These are phyloP conservation scores for Claviceps fusiformis DNA, from an alignment of 2,329 filamentous ascomycete genomes.

Conservation along the genomic window DNA sequence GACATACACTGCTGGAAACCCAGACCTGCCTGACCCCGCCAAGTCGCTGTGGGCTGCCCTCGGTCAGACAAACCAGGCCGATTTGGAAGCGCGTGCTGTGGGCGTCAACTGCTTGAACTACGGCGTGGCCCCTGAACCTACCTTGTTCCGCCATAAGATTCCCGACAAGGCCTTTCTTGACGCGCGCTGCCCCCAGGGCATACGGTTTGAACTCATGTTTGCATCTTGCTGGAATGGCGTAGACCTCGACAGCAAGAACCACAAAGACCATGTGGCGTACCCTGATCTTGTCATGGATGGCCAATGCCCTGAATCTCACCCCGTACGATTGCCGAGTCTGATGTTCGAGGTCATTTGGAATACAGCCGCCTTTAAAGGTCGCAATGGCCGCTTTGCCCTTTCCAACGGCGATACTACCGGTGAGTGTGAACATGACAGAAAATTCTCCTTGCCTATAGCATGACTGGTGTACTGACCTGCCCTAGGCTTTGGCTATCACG, in stretches of 20 bases:
- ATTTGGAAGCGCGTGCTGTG: slow-evolving; percentile 65
- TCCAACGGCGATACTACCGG: slow-evolving; percentile 67
- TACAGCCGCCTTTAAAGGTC: slow-evolving; percentile 49
- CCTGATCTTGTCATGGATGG: slow-evolving; percentile 65
- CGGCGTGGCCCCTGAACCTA: slow-evolving; percentile 46
- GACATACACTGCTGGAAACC: slow-evolving; percentile 56
- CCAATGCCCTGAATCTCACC: slow-evolving; percentile 56
- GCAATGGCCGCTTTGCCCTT: slow-evolving; percentile 57
- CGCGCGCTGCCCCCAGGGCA: slow-evolving; percentile 64
- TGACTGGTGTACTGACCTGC: slow-evolving; percentile 1
- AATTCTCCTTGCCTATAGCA: not conserved
- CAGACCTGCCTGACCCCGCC: slow-evolving; percentile 45
- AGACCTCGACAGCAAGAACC: slow-evolving; percentile 39
- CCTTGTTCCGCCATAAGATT: slow-evolving; percentile 68
- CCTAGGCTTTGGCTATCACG: slow-evolving; percentile 60
- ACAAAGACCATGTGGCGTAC: slow-evolving; percentile 61
- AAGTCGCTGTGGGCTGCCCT: slow-evolving; percentile 57
- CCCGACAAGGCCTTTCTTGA: slow-evolving; percentile 73
- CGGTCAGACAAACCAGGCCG: slow-evolving; percentile 50
- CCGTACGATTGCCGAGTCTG: slow-evolving; percentile 56
- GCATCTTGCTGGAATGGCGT: slow-evolving; percentile 76
- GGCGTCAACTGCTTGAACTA: slow-evolving; percentile 97
- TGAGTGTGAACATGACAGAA: slow-evolving; percentile 19
- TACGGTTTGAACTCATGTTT: slow-evolving; percentile 77
- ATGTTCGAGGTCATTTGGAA: slow-evolving; percentile 81